Evolutionary conservation across 2,329 filamentous ascomycete species (phyloP), one percentile per base, ranked within the genome.

Genomic region (Didymella keratinophila): DNA sequence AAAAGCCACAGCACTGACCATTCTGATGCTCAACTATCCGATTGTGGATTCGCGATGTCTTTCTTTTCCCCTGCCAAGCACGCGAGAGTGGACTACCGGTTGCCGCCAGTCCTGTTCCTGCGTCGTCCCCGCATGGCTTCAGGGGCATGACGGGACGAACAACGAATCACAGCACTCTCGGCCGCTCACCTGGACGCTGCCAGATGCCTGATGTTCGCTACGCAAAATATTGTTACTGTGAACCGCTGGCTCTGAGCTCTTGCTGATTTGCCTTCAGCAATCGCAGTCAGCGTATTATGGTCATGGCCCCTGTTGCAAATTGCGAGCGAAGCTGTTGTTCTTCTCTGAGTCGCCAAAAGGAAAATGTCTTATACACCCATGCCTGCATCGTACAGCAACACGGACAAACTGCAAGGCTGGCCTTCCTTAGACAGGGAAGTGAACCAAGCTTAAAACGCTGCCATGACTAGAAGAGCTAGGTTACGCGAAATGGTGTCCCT

Each of bases 61-160:
- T 49, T 47, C 44, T 52, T 61, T 56, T 67, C 69, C 68, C 73
- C 72, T 76, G 73, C 72, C 71, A 76, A 76, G 73, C 28, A 32
- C 20, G 27, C 52, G 27, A 57, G 44, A 52, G 64, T 62, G 62
- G 60, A 51, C 39, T 60, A 32, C 48, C 48, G 52, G 49, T 42
- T 52, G 56, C 59, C 65, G 68, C 66, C 53, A 67, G 61, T 59
- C 67, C 64, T 71, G 71, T 72, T 70, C 67, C 66, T 71, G 64
- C 52, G 30, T 49, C 43, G 32, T 53, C 59, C 64, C 65, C 63
- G 64, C 61, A 68, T 56, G 45, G 49, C 52, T 61, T 60, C 70
- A 68, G 63, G 70, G 69, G 68, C 54, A 56, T 20, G 42, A 27
- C 64, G 57, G 64, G 52, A 60, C 54, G 52, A 60, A 53, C 48